Base-by-base conservation (phyloP, 78 protist species). In the Protostelium mycophagum region DNA sequence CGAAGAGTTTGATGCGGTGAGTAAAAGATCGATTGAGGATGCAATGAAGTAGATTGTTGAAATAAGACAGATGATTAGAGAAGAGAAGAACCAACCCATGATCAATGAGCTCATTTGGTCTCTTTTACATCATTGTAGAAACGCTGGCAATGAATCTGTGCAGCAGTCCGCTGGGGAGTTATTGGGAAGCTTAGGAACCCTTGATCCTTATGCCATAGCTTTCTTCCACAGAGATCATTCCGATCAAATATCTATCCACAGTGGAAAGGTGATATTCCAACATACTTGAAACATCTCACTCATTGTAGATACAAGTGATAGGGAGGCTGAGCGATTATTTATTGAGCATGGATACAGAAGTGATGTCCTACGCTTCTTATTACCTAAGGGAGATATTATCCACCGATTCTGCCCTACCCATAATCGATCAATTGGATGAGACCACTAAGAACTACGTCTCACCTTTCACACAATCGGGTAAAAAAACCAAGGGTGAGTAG, bases 241-340 rank as follows among this genome's bases (percentile, higher is more conserved):
- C 34, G 16, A 16, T 23, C 35, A 85, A 35, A n/a, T n/a, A n/a
- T n/a, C n/a, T n/a, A n/a, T n/a, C n/a, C n/a, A n/a, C n/a, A n/a
- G n/a, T n/a, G 37, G 86, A 37, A 35, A 85, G 37, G 86, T 37
- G n/a, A 85, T n/a, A n/a, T n/a, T n/a, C n/a, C n/a, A n/a, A n/a
- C n/a, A n/a, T n/a, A n/a, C n/a, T n/a, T n/a, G n/a, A n/a, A n/a
- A n/a, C n/a, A n/a, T n/a, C n/a, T n/a, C n/a, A n/a, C n/a, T n/a
- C n/a, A n/a, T 16, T 85, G 86, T 85, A 85, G 86, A 16, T 85
- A 16, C 86, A 35, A 85, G 37, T 85, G 73, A 51, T 85, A 16
- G 34, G 16, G 37, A 85, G 86, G 16, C 16, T 37, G 86, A 85
- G 16, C 37, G n/a, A 37, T 25, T 37, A 37, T 16, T 23, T 35